Conservation (phyloP, 176 grass and related monocot species). For the Eleusine coracana region DNA sequence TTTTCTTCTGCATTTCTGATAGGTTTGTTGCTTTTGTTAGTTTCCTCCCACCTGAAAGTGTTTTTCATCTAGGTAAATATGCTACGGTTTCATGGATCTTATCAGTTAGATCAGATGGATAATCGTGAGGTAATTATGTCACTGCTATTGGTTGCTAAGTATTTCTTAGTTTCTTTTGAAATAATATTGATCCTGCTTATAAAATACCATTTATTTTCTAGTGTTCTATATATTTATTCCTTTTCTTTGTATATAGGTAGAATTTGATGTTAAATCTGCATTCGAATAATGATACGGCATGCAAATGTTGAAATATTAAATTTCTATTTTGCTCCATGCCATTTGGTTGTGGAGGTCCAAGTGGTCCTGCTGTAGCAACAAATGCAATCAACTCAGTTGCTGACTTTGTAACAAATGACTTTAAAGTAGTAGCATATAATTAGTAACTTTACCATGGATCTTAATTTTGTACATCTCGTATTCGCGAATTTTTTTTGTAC, state of each 20-base stretch:
- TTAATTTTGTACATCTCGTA: background rate
- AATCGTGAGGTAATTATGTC: conserved; percentile 77
- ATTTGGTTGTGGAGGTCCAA: background rate
- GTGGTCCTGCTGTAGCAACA: conserved; percentile 17
- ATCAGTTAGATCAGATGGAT: conserved; percentile 89
- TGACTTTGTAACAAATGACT: conserved; percentile 2
- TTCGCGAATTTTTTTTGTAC: too few relatives aligned
- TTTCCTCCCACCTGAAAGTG: conserved; percentile 33
- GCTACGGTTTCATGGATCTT: conserved; percentile 94
- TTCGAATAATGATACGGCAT: background rate
- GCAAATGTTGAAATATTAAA: background rate
- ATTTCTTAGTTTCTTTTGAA: conserved; percentile 20
- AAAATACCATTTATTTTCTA: conserved; percentile 21
- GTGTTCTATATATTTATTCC: conserved; percentile 6
- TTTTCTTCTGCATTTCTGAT: conserved; percentile 27
- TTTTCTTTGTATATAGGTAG: background rate
- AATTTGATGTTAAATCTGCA: background rate
- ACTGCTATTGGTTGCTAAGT: conserved; percentile 23
- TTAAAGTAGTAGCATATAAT: background rate
- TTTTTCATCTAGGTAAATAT: conserved; percentile 81
- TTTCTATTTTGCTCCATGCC: conserved; percentile 30
- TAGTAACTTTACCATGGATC: background rate
- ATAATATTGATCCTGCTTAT: conserved; percentile 23
- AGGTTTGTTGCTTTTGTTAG: conserved; percentile 35
- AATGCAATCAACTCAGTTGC: background rate